phyloP scores from a whole-genome alignment of 2,329 filamentous ascomycete species.

The Colletotrichum tropicale region DNA sequence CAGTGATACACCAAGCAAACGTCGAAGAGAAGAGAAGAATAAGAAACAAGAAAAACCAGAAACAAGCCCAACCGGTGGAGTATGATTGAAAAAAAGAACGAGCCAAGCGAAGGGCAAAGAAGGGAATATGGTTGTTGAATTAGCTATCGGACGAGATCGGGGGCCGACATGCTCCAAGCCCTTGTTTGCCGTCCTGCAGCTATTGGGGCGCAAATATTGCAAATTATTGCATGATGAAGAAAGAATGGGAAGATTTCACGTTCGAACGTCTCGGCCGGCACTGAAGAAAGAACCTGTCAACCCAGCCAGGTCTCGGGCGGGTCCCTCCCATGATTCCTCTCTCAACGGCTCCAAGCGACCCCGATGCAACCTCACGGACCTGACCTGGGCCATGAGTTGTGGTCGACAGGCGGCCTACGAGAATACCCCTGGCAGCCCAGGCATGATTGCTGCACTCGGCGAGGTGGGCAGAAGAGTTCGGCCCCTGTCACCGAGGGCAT shows the following conservation, averaged over 20 bases:
- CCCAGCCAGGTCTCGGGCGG: not conserved
- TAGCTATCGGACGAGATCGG: not conserved
- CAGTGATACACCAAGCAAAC: not conserved
- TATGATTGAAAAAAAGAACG: not conserved
- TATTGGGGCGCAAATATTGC: not conserved
- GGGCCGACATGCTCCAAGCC: not conserved
- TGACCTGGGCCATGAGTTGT: not conserved
- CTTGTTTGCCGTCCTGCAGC: not conserved
- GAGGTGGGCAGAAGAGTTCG: not conserved
- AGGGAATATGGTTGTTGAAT: not conserved
- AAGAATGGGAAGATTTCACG: not conserved
- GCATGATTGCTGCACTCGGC: not conserved
- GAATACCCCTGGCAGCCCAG: not conserved
- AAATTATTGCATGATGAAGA: not conserved
- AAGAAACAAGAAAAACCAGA: not conserved
- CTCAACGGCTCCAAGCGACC: not conserved
- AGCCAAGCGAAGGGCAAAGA: not conserved
- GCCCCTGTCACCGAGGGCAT: not conserved
- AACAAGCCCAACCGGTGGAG: not conserved
- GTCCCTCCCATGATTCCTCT: not conserved
- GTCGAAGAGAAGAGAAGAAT: not conserved
- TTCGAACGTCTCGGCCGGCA: not conserved
- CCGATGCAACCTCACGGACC: not conserved
- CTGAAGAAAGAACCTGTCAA: not conserved
- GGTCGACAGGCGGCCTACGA: not conserved